These are phyloP conservation scores for Debaryomyces prosopidis DNA, from an alignment of 805 yeast genomes.

Conservation along the genomic window DNA sequence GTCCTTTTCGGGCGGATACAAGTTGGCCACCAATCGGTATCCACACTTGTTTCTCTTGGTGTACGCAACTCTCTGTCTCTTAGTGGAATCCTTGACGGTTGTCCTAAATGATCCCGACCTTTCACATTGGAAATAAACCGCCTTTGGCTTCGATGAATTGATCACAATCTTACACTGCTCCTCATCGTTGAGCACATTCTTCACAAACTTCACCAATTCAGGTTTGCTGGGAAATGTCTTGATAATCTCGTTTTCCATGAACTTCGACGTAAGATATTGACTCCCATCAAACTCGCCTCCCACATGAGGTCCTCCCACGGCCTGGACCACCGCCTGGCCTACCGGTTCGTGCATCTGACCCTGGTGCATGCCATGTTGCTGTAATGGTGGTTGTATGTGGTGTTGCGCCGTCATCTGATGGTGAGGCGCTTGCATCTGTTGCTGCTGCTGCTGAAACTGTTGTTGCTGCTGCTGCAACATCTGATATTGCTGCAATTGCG, in stretches of 20 bases:
- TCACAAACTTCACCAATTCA: conserved; percentile 34
- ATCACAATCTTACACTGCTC: conserved; percentile 46
- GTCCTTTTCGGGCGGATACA: conserved; percentile 46
- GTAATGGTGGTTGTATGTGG: conserved; percentile 7
- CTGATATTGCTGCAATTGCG: conserved; percentile 8
- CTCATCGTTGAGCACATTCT: conserved; percentile 35
- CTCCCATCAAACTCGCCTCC: conserved; percentile 15
- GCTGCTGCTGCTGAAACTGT: conserved; percentile 13
- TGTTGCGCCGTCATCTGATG: conserved; percentile 15
- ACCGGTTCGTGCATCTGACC: conserved; percentile 7
- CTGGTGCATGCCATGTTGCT: conserved; percentile 15
- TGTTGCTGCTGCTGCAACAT: conserved; percentile 11
- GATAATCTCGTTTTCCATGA: conserved; percentile 31
- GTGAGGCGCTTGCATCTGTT: conserved; percentile 13
- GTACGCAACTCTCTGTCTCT: conserved; percentile 48
- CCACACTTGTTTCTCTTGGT: conserved; percentile 49
- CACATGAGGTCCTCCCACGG: conserved; percentile 8
- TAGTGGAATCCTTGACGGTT: conserved; percentile 45
- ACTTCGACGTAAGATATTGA: conserved; percentile 22
- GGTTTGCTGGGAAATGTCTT: conserved; percentile 27
- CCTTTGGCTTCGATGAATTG: conserved; percentile 48
- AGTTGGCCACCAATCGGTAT: conserved; percentile 44
- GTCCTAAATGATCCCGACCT: conserved; percentile 46
- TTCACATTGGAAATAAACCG: conserved; percentile 49
- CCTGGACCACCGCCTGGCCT: conserved; percentile 3